phyloP scores from a whole-genome alignment of 768 basidiomycete genomes.

The Leucosporidium creatinivorum region DNA sequence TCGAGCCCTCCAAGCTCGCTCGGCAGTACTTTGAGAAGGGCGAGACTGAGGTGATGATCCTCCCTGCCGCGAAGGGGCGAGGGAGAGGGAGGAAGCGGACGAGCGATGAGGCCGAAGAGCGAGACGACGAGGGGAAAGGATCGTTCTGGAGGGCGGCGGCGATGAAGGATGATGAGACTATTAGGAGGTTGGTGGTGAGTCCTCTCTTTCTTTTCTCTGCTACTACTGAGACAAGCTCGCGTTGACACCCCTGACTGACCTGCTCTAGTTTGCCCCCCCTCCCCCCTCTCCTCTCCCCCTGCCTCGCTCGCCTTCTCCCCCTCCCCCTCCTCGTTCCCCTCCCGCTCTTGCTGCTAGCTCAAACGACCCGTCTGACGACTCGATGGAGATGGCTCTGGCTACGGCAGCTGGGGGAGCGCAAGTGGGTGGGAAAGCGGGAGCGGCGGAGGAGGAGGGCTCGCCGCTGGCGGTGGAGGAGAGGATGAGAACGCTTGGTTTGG shows the following conservation, averaged over 20 bases:
- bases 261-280: too few relatives aligned
- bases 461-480: not conserved
- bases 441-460: not conserved
- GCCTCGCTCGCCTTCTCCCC: too few relatives aligned
- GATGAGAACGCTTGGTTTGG: slow-evolving; percentile 20
- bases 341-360: slow-evolving; percentile 1
- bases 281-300: not conserved
- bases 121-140: not conserved
- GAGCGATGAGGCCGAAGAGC: not conserved
- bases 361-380: slow-evolving; percentile 1
- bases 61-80: not conserved
- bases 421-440: too few relatives aligned
- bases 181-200: slow-evolving; percentile 20
- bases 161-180: slow-evolving; percentile 9
- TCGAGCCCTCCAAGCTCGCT: slow-evolving; percentile 10
- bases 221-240: not conserved
- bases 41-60: slow-evolving; percentile 1
- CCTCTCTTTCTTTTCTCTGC: too few relatives aligned
- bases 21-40: not conserved
- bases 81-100: not conserved
- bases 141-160: slow-evolving; percentile 14
- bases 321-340: not conserved
- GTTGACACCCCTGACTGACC: not conserved
- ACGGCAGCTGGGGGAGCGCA: too few relatives aligned
- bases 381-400: too few relatives aligned